Percentiles rank a stretch among this genome's conserved stretches.
Evolutionary conservation across 306 rosid species (phyloP).

Genomic region (Quercus wislizeni): DNA sequence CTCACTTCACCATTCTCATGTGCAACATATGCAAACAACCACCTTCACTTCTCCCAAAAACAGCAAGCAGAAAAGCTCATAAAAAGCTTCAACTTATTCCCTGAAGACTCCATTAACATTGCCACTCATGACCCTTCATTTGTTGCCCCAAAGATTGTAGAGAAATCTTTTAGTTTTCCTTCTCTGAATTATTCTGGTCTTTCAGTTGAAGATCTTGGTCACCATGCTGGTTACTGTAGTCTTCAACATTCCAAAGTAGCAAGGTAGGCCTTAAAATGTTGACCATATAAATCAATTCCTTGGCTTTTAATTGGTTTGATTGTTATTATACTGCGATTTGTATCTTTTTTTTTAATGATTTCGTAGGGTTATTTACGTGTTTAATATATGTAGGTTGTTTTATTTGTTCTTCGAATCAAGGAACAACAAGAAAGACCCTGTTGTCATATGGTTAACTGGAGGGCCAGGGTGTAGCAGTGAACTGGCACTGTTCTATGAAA

Average conservation of each 20-base stretch:
- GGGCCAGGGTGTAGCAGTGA: slow-evolving; percentile 99
- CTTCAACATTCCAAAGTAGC: slow-evolving; percentile 82
- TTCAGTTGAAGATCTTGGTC: slow-evolving; percentile 71
- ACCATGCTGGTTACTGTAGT: slow-evolving; percentile 82
- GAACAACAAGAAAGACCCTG: slow-evolving; percentile 51
- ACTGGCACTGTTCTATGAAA: slow-evolving; percentile 83
- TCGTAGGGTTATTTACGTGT: no score
- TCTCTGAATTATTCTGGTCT: slow-evolving; percentile 32
- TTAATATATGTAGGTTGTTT: slow-evolving; percentile 64
- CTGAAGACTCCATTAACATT: slow-evolving; percentile 59
- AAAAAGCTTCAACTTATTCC: slow-evolving; percentile 64
- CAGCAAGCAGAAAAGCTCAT: slow-evolving; percentile 65
- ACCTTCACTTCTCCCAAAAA: slow-evolving; percentile 28
- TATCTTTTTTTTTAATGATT: no score
- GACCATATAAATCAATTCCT: background rate
- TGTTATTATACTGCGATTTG: no score
- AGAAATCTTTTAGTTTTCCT: slow-evolving; percentile 63
- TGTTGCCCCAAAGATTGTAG: slow-evolving; percentile 42
- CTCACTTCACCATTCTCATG: slow-evolving; percentile 29
- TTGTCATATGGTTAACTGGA: slow-evolving; percentile 90
- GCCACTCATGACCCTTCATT: slow-evolving; percentile 22
- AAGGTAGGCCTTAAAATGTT: slow-evolving; percentile 40
- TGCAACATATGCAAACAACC: slow-evolving; percentile 22
- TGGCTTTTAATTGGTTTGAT: no score
- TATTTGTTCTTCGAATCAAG: slow-evolving; percentile 93